Base-by-base conservation (phyloP, 495 filamentous ascomycete genomes). In the Elasticomyces elasticus region DNA sequence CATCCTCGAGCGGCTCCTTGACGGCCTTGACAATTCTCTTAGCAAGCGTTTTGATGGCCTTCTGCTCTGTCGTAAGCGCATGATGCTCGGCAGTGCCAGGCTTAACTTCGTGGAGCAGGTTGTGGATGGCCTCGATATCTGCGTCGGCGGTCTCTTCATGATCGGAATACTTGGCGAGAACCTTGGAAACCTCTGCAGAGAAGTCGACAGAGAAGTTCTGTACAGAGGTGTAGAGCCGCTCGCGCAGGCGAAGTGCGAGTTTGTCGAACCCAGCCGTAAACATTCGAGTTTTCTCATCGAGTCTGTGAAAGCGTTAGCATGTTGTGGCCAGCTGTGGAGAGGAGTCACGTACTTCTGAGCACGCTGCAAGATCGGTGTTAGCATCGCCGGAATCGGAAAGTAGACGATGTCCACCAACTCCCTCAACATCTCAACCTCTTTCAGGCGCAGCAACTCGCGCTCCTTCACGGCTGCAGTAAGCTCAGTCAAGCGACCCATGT, bases 1-100 rank as follows among this genome's bases (percentile, higher is more conserved):
- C 87, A 42, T 82, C 79, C 66, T 94, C 87, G 6, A 95, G 71
- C 35, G 79, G 75, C 17, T 80, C 79, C 64, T 92, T 85, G 23
- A 95, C 76, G 2, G 80, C 77, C 66, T 86, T 88, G 54, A 95
- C 75, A 47, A 96, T 89, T 40, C 87, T 77, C 65, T 91, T 94
- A 13, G 84, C 91, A 25, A 87, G 71, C 62, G 76, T 81, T 59
- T 80, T 77, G 59, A 78, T 78, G 53, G 82, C 80, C 48, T 82
- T 83, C 56, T 81, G 76, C 56, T 83, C 78, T 31, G 81, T 66
- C 52, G 73, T 82, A 19, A 87, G 75, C 49, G 77, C 58, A 30
- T 53, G 65, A 38, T 63, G 58, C 26, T 63, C 57, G 6, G 49
- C 61, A 23, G 55, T 65, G 26, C 50, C 74, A 5, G 73, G 68